These are phyloP conservation scores for Erythrophleum ivorense DNA, from an alignment of 331 rosid genomes.

Conservation along the genomic window DNA sequence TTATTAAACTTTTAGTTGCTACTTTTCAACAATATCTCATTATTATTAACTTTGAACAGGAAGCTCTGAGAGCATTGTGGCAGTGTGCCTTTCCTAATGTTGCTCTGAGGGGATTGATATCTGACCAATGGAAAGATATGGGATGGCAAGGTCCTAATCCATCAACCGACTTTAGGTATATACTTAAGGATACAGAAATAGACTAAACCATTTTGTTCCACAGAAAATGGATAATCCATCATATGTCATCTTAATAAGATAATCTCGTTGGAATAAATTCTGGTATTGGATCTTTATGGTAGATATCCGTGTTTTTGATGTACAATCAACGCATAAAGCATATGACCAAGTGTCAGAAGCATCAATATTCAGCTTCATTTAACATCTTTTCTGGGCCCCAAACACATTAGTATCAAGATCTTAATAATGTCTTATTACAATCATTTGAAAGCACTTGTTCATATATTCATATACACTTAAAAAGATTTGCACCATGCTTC, in stretches of 20 bases:
- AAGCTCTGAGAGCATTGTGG: slow-evolving; percentile 82
- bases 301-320: not conserved
- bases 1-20: not conserved
- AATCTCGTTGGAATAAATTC: not conserved
- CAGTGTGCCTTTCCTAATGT: slow-evolving; percentile 78
- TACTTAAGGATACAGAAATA: not conserved
- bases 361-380: not conserved
- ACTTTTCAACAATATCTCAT: slow-evolving; percentile 8
- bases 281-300: not conserved
- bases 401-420: not conserved
- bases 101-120: slow-evolving; percentile 69
- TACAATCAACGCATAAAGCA: not conserved
- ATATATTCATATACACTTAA: not conserved
- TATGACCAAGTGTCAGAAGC: slow-evolving; percentile 6
- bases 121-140: slow-evolving; percentile 98
- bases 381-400: not conserved
- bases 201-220: slow-evolving; percentile 13
- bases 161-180: slow-evolving; percentile 92
- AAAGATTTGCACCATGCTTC: slow-evolving; percentile 36
- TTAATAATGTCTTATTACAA: slow-evolving; percentile 6
- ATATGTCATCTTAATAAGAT: not conserved
- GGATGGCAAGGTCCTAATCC: slow-evolving; percentile 99
- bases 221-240: slow-evolving; percentile 16
- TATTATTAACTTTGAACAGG: slow-evolving; percentile 56
- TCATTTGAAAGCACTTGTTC: slow-evolving; percentile 1